Conservation (phyloP, 148 eudicot species). For the Hydrangea macrophylla region DNA sequence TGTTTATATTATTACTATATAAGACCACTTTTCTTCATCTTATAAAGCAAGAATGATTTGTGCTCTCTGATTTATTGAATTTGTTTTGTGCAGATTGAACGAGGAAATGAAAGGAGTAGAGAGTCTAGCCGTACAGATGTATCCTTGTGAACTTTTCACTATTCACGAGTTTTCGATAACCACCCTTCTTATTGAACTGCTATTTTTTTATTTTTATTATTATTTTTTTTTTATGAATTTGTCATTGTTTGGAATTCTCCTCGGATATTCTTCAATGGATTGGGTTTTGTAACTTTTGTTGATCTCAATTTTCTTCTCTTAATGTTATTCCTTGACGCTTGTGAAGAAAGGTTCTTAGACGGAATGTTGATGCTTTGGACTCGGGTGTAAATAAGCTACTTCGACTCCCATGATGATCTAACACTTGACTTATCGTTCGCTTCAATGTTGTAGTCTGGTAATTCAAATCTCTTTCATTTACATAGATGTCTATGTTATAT, state of each 20-base stretch:
- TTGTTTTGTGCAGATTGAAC: constrained; percentile 57
- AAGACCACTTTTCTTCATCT: neutral
- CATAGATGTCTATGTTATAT: too few relatives aligned
- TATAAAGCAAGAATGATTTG: neutral
- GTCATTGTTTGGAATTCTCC: neutral
- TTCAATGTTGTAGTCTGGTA: neutral
- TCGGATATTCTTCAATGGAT: neutral
- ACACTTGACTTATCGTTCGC: neutral
- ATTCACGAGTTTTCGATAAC: neutral
- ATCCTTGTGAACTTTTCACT: constrained; percentile 46
- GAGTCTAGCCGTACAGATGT: constrained; percentile 67
- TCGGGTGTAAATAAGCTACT: constrained; percentile 56
- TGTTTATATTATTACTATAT: neutral
- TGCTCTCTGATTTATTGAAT: neutral
- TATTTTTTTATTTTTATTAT: neutral
- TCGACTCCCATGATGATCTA: constrained; percentile 44
- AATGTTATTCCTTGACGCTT: constrained; percentile 42
- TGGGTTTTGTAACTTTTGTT: neutral
- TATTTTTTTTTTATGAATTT: neutral
- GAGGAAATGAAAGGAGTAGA: constrained; percentile 88
- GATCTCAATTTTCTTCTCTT: constrained; percentile 6
- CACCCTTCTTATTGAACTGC: neutral
- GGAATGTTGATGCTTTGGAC: constrained; percentile 77
- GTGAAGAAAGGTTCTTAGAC: constrained; percentile 56
- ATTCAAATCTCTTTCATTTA: neutral